Evolutionary conservation across 2,329 filamentous ascomycete species (phyloP), one percentile per base, ranked within the genome.

Genomic region (Rachicladosporium sp.): DNA sequence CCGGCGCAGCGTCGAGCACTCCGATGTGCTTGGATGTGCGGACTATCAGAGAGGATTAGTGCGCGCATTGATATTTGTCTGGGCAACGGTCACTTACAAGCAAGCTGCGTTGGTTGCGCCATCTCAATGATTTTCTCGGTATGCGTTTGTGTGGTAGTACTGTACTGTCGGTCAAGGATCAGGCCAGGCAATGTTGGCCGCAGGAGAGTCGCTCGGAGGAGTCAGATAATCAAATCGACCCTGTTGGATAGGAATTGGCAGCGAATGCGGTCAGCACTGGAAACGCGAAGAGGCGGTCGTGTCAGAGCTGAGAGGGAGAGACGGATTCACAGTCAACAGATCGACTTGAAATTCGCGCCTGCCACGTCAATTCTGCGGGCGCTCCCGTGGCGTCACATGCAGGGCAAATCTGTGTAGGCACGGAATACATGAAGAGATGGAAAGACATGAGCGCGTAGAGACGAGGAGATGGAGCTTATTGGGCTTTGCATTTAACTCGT

Each of bases 11-110:
- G 70, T 96, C 84, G 67, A 93, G 78, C 65, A 96, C 73, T 58
- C 88, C 88, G 70, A 98, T 88, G 64, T 80, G 81, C 78, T 95
- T 96, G 67, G 88, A 82, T 65, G 91, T 95, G 69, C 91, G 86
- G 74, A 83, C 76, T 80, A 50, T 23, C 33, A 34, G 15, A 19
- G 15, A 36, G 30, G n/a, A 36, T 43, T 35, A 37, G 36, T 8
- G 29, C 9, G 23, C 37, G 35, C 35, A 42, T n/a, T 30, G 11
- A 37, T 33, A 31, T 38, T 3, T 19, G 3, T 19, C 15, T 19
- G 5, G 15, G 15, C 5, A 19, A 5, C 5, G 39, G 27, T 10
- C 10, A 66, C 74, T 46, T 63, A 79, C 75, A 94, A 67, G 86
- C 85, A 78, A 95, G 83, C 78, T 95, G 89, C 69, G 89, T 82